Conservation (phyloP, 306 rosid genomes). For the Herpetospermum pedunculosum region DNA sequence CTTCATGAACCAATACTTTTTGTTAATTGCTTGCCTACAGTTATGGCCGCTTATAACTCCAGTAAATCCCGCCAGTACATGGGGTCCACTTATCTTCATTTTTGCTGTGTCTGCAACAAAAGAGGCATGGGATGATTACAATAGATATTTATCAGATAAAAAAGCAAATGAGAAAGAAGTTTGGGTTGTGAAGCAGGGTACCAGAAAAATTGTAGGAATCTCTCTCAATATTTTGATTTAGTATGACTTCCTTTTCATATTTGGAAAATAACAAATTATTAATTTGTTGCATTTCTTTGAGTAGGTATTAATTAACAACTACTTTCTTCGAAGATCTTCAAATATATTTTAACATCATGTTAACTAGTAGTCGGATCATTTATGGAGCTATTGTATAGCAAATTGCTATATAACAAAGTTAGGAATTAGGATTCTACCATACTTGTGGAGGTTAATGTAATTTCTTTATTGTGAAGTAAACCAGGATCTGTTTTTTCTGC, state of each 20-base stretch:
- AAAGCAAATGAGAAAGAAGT: slow-evolving; percentile 95
- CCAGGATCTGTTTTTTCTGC: slow-evolving; percentile 9
- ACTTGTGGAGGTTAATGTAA: background rate
- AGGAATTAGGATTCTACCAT: background rate
- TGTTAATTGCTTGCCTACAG: slow-evolving; percentile 97
- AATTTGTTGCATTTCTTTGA: background rate
- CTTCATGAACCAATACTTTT: slow-evolving; percentile 98
- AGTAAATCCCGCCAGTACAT: slow-evolving; percentile 97
- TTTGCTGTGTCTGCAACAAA: slow-evolving; percentile 95
- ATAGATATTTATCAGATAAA: slow-evolving; percentile 87
- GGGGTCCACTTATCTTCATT: slow-evolving; percentile 99
- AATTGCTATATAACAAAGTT: background rate
- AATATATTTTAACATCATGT: background rate
- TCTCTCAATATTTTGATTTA: slow-evolving; percentile 3
- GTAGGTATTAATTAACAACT: background rate
- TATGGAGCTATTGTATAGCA: background rate
- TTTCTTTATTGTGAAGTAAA: slow-evolving; percentile 2
- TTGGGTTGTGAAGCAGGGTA: slow-evolving; percentile 80
- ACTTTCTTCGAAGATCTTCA: background rate
- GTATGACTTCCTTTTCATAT: slow-evolving; percentile 4
- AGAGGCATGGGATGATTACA: slow-evolving; percentile 99
- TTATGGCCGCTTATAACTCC: slow-evolving; percentile 97
- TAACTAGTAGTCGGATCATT: background rate
- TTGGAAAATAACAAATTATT: background rate
- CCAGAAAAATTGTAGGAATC: slow-evolving; percentile 57